Evolutionary conservation across 176 grass and related monocot species (phyloP).

Genomic region (Juncus inflexus): DNA sequence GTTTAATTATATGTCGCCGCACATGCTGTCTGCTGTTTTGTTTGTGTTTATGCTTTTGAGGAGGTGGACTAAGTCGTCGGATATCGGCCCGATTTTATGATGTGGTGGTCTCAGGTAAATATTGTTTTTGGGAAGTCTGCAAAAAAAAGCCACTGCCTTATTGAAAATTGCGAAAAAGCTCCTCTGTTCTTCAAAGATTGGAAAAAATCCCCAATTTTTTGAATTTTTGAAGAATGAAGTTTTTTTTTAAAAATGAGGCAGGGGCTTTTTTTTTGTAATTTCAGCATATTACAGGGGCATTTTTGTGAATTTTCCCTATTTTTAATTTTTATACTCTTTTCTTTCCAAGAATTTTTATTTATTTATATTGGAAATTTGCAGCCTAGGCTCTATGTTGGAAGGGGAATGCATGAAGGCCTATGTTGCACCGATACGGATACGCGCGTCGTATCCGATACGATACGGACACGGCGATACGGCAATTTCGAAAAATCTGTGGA

Average conservation of each 20-base stretch:
- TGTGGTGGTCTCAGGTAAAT: constrained; percentile 99
- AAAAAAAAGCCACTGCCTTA: neutral
- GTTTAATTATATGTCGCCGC: constrained; percentile 79
- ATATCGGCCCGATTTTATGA: constrained; percentile 50
- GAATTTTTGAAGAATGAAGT: neutral
- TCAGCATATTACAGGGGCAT: no score
- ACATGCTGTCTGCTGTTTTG: constrained; percentile 55
- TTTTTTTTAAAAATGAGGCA: neutral
- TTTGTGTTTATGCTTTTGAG: constrained; percentile 70
- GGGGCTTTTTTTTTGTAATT: no score
- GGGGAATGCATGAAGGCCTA: constrained; percentile 99
- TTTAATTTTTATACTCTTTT: no score
- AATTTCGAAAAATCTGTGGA: no score
- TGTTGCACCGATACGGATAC: no score
- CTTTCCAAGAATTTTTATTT: no score
- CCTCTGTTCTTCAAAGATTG: neutral
- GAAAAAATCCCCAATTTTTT: neutral
- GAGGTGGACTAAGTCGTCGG: constrained; percentile 63
- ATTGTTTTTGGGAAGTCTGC: neutral
- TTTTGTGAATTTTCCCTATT: no score
- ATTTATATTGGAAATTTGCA: constrained; percentile 25
- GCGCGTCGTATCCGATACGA: no score
- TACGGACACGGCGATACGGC: no score
- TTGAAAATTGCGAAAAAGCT: no score
- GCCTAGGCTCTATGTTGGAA: constrained; percentile 84